A percentile compares a stretch with the other conserved stretches of the same genome.
Conservation (phyloP, 73 alveolate species). For the Strombidium stylifer region DNA sequence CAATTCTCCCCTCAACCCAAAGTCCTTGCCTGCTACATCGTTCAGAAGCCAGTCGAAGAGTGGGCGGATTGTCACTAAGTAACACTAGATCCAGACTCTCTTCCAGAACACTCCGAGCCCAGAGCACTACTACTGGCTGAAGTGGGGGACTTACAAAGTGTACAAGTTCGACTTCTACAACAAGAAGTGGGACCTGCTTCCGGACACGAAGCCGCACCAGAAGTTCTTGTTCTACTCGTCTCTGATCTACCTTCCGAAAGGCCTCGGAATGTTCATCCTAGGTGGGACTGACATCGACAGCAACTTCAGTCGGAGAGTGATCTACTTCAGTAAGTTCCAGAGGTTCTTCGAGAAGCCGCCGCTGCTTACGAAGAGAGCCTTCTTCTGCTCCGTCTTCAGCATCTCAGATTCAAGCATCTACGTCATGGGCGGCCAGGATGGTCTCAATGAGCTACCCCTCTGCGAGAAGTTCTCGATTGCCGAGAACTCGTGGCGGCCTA, state of each 20-base stretch:
- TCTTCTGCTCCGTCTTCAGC: slow-evolving; percentile 16
- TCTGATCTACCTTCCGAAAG: slow-evolving; percentile 13
- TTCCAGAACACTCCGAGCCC: not conserved
- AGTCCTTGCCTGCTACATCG: too few species aligned
- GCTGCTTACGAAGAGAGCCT: slow-evolving; percentile 26
- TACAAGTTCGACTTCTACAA: slow-evolving; percentile 4
- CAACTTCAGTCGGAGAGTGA: slow-evolving; percentile 10
- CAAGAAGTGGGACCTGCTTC: not conserved
- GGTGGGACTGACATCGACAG: slow-evolving; percentile 42
- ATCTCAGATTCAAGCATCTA: slow-evolving; percentile 1
- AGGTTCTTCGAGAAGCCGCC: slow-evolving; percentile 12
- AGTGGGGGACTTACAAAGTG: slow-evolving; percentile 24
- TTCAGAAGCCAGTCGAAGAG: too few species aligned
- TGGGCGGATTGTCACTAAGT: too few species aligned
- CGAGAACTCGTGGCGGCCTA: slow-evolving; percentile 13
- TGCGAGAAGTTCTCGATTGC: slow-evolving; percentile 10
- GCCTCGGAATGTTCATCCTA: slow-evolving; percentile 7
- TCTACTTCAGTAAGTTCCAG: not conserved
- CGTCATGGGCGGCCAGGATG: slow-evolving; percentile 38
- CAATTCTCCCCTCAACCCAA: too few species aligned
- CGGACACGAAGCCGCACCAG: not conserved
- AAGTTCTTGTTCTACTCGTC: slow-evolving; percentile 29
- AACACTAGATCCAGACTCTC: too few species aligned
- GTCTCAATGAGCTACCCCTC: not conserved
- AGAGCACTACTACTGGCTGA: slow-evolving; percentile 9